phyloP scores from a whole-genome alignment of 2,329 filamentous ascomycete genomes.

The Colletotrichum musae region DNA sequence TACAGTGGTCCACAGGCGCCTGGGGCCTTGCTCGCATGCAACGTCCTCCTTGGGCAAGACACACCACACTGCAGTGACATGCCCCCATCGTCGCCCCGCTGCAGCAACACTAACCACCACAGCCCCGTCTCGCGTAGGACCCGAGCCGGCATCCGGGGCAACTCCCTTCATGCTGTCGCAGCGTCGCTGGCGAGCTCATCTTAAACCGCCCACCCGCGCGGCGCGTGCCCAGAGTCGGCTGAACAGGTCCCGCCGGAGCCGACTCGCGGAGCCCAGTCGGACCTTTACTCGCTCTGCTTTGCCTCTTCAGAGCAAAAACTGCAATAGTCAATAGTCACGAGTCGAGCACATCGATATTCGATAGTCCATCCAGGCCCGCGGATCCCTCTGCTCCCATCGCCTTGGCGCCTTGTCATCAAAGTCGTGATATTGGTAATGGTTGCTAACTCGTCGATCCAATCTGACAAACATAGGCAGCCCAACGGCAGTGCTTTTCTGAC shows the following conservation, averaged over 20 bases:
- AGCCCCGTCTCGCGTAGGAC: conserved; percentile 28
- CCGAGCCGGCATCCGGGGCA: conserved; percentile 32
- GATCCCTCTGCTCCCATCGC: too few relatives aligned
- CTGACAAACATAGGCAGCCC: conserved; percentile 19
- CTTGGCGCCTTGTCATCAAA: background rate
- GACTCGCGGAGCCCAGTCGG: background rate
- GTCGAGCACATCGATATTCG: too few relatives aligned
- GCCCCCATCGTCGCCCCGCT: background rate
- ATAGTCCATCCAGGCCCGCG: too few relatives aligned
- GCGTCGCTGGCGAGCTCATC: background rate
- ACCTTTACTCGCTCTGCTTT: background rate
- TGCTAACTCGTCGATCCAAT: conserved; percentile 2
- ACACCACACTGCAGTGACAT: too few relatives aligned
- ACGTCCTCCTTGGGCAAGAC: too few relatives aligned
- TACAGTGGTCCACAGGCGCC: too few relatives aligned
- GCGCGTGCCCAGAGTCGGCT: background rate
- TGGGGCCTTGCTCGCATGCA: too few relatives aligned
- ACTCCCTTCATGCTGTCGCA: background rate
- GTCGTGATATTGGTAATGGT: conserved; percentile 19
- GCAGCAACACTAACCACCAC: background rate
- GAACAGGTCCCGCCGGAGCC: conserved; percentile 29
- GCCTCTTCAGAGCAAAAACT: too few relatives aligned
- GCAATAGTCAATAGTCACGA: too few relatives aligned
- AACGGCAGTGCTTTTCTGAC: conserved; percentile 21
- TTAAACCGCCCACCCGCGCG: too few relatives aligned